Percentiles rank a stretch among this genome's conserved stretches.
Conservation (phyloP, 257 asterid species). For the Salvia miltiorrhiza region DNA sequence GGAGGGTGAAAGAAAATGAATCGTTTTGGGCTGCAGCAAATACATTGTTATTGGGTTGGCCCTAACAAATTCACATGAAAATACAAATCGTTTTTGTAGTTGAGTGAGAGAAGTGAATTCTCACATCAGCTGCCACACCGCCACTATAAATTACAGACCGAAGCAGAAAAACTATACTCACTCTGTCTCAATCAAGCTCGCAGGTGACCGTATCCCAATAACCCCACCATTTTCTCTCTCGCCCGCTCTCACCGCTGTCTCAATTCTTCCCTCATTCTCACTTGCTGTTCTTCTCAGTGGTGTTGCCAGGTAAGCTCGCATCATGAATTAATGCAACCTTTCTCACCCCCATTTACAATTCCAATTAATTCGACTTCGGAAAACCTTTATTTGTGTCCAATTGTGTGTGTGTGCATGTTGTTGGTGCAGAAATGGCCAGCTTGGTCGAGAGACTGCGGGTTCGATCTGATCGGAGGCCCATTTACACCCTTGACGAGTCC, state of each 20-base stretch:
- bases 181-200: constrained; percentile 6
- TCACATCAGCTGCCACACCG: not conserved
- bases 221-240: not conserved
- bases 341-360: constrained; percentile 15
- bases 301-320: constrained; percentile 22
- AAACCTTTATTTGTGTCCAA: not conserved
- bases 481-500: constrained; percentile 85
- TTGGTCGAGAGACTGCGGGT: constrained; percentile 55
- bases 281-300: constrained; percentile 8
- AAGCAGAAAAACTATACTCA: not conserved
- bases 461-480: constrained; percentile 81
- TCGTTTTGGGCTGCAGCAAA: not conserved
- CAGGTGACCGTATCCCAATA: constrained; percentile 14
- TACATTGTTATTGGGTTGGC: not conserved
- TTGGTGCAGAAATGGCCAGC: constrained; percentile 38
- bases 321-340: not conserved
- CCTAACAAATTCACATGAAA: no score
- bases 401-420: constrained; percentile 9
- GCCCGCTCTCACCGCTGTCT: constrained; percentile 17
- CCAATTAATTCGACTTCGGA: not conserved
- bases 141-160: not conserved
- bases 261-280: not conserved
- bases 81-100: not conserved
- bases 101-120: not conserved
- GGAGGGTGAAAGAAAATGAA: no score